Evolutionary conservation across 2,329 filamentous ascomycete genomes (phyloP), one percentile per base, ranked within the genome.

Genomic region (Chrysosporium queenslandicum): DNA sequence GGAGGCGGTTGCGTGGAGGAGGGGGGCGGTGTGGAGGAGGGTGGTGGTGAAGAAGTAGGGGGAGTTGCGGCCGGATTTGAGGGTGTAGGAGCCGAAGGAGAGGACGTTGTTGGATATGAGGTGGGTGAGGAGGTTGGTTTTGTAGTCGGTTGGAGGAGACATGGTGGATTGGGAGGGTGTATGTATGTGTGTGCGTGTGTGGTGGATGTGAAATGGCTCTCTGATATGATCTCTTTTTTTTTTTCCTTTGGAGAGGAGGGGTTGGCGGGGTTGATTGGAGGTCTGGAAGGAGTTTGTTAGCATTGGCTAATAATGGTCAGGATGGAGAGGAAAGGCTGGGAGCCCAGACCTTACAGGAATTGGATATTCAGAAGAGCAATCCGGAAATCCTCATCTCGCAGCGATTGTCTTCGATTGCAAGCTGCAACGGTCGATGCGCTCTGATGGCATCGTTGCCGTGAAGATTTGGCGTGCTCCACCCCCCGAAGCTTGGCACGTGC

Each of bases 11-110:
- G 88, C 81, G 57, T 79, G 79, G 58, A 94, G 81, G 27, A 95
- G 80, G 56, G 83, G 78, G 20, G 85, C 85, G 49, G 83, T 83
- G 76, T 92, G 88, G 72, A 97, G 94, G 63, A 87, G 81, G 55
- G 90, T 89, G 43, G 90, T 89, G 71, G 95, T 96, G 82, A 97
- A 94, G 77, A 97, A 97, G 78, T 97, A 97, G 39, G 92, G 92
- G 11, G 89, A 95, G 62, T 70, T 66, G 64, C 91, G 87, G 71
- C 87, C 87, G 50, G 90, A 96, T 74, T 98, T 98, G 66, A 98
- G 81, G 61, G 85, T 86, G 73, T 65, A 72, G 46, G 64, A 64
- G 52, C 70, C 69, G 58, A 72, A 72, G 18, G 68, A 64, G 39
- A 73, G 64, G 51, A 68, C 69, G 53, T 66, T 67, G 59, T 66